phyloP scores from a whole-genome alignment of 306 rosid species.

The Sicyos edulis region DNA sequence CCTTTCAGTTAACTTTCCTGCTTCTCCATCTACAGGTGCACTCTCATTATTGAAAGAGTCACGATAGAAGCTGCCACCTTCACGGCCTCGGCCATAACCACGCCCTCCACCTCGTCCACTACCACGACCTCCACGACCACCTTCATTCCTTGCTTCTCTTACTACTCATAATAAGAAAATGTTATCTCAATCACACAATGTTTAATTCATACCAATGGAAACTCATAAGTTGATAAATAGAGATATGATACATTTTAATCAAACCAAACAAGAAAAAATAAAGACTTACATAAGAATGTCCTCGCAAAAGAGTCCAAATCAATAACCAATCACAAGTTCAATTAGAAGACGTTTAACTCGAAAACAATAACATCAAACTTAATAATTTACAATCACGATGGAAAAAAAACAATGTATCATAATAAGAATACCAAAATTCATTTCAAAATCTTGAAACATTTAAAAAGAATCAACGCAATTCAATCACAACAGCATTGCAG shows the following conservation, averaged over 20 bases:
- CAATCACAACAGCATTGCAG: not conserved
- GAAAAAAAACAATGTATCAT: not conserved
- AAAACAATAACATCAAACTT: not conserved
- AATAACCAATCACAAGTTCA: not conserved
- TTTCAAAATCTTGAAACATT: not conserved
- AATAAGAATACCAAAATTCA: not conserved
- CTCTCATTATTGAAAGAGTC: slow-evolving; percentile 45
- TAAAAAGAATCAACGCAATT: not conserved
- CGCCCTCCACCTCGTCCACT: slow-evolving; percentile 43
- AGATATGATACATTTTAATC: not conserved
- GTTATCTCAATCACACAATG: not conserved
- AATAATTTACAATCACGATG: not conserved
- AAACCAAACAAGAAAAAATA: not conserved
- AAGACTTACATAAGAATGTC: not conserved
- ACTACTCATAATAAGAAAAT: slow-evolving; percentile 35
- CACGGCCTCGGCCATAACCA: slow-evolving; percentile 34
- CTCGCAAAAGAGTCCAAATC: not conserved
- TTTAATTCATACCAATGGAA: not conserved
- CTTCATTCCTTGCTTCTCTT: slow-evolving; percentile 68
- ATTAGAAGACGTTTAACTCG: too few relatives aligned
- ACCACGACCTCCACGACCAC: slow-evolving; percentile 66
- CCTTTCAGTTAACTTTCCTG: slow-evolving; percentile 48
- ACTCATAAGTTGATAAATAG: not conserved
- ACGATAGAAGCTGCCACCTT: slow-evolving; percentile 50
- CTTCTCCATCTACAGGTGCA: slow-evolving; percentile 57